Conservation (phyloP, 164 flowering plant genomes). For the Santalum album region DNA sequence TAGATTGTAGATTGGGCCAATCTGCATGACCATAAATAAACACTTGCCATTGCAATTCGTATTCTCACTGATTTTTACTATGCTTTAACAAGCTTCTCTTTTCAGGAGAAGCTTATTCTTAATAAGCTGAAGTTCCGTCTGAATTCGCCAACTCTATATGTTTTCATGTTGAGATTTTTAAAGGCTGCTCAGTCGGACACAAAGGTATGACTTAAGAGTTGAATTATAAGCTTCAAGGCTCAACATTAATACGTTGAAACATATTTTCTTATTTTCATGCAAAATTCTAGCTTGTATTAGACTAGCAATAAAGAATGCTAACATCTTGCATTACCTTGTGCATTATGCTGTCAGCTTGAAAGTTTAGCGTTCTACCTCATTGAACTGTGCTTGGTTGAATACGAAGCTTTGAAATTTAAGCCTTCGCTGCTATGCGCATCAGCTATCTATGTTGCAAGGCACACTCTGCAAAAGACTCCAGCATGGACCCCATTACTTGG, state of each 20-base stretch:
- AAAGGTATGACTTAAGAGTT: slow-evolving; percentile 28
- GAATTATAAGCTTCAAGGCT: neutral
- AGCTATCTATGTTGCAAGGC: slow-evolving; percentile 73
- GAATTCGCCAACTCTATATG: slow-evolving; percentile 71
- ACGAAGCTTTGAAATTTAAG: slow-evolving; percentile 66
- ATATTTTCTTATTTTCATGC: neutral
- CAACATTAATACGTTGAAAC: neutral
- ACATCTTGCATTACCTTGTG: neutral
- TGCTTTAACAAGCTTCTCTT: slow-evolving; percentile 4
- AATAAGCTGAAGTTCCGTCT: slow-evolving; percentile 68
- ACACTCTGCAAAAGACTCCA: slow-evolving; percentile 48
- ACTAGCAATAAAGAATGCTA: neutral
- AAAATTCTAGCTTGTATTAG: neutral
- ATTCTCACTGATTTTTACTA: neutral
- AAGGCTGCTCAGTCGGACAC: slow-evolving; percentile 75
- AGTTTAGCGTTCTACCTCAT: slow-evolving; percentile 73
- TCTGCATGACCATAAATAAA: neutral
- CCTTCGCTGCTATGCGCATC: slow-evolving; percentile 81
- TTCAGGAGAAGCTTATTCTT: slow-evolving; percentile 72
- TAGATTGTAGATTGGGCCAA: no score
- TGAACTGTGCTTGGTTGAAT: slow-evolving; percentile 69
- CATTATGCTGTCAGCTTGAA: slow-evolving; percentile 43
- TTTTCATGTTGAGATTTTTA: slow-evolving; percentile 82
- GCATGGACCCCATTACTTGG: slow-evolving; percentile 69
- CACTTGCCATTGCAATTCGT: neutral